phyloP scores from a whole-genome alignment of 495 filamentous ascomycete species.

The Penicillium crystallinum region DNA sequence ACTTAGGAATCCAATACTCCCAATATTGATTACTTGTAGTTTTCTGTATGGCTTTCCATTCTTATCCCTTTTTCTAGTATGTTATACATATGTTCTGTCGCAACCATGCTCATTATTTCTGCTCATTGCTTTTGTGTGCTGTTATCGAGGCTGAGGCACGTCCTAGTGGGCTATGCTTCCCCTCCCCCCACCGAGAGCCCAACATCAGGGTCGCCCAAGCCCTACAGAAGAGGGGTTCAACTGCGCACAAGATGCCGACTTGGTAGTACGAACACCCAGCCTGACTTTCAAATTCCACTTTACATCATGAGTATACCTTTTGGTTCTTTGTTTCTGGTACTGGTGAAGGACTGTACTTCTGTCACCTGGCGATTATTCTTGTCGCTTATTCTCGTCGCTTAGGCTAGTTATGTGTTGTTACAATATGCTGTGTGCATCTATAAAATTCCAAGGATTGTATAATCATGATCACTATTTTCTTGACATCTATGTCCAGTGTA shows the following conservation, averaged over 20 bases:
- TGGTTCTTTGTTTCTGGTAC: background rate
- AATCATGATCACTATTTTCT: no score
- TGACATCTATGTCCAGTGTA: no score
- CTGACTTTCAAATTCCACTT: background rate
- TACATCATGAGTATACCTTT: background rate
- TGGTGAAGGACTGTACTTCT: background rate
- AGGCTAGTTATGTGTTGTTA: background rate
- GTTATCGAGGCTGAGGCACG: background rate
- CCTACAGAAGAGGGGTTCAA: background rate
- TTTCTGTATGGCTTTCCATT: background rate
- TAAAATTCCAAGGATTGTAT: no score
- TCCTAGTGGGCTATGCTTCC: background rate
- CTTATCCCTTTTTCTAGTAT: background rate
- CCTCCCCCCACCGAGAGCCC: background rate
- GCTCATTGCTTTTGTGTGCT: background rate
- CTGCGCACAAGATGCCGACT: background rate
- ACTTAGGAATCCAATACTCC: no score
- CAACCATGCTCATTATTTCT: background rate
- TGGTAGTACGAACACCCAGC: background rate
- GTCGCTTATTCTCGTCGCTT: no score
- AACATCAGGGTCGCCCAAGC: slow-evolving; percentile 2
- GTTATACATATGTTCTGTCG: background rate
- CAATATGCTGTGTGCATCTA: no score
- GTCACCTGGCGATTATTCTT: background rate
- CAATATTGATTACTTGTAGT: no score